These are phyloP conservation scores for Forsythia viridissima DNA, from an alignment of 257 asterid species.

Conservation along the genomic window DNA sequence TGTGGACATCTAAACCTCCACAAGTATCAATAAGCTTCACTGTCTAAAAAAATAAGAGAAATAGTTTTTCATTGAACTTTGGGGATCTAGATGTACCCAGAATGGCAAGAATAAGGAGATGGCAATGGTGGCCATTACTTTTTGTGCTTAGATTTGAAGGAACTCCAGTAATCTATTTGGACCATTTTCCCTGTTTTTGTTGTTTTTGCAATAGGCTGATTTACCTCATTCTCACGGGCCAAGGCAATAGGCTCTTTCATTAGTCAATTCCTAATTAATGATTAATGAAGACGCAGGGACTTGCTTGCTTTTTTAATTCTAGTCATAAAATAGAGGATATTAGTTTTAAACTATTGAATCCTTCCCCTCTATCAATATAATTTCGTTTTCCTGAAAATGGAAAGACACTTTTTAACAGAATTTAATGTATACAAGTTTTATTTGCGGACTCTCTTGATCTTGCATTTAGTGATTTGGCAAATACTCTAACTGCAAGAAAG, in stretches of 20 bases:
- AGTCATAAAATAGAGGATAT: not conserved
- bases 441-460: constrained; percentile 5
- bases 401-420: not conserved
- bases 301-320: not conserved
- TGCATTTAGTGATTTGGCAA: not conserved
- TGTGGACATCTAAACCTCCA: not conserved
- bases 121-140: not conserved
- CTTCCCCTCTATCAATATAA: not conserved
- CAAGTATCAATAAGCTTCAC: not conserved
- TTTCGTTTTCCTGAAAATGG: not conserved
- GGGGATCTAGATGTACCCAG: not conserved
- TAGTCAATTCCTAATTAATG: too few species aligned
- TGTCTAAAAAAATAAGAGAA: too few species aligned
- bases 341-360: not conserved
- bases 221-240: not conserved
- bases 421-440: not conserved
- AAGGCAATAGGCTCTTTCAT: not conserved
- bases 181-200: not conserved
- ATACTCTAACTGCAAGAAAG: constrained; percentile 3
- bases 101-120: not conserved
- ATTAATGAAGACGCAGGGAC: constrained; percentile 4
- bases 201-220: not conserved
- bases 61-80: not conserved
- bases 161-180: not conserved
- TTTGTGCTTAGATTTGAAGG: not conserved